These are phyloP conservation scores for Vicia villosa DNA, from an alignment of 306 rosid species.

Conservation along the genomic window DNA sequence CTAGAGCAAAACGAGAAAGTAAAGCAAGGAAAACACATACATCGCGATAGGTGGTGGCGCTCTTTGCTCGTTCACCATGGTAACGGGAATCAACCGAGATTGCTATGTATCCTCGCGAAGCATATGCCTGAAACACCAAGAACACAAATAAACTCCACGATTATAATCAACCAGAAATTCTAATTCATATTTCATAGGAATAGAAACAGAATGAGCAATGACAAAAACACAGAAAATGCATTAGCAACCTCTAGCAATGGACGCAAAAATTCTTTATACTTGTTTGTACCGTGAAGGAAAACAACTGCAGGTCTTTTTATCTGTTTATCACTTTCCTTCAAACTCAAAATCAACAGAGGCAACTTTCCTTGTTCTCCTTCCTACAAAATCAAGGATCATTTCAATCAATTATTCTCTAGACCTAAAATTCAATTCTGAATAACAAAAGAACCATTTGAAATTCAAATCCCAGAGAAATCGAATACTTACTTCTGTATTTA, in stretches of 20 bases:
- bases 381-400: conserved; percentile 38
- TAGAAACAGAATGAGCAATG: background rate
- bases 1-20: background rate
- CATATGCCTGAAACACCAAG: conserved; percentile 66
- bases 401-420: conserved; percentile 4
- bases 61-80: conserved; percentile 94
- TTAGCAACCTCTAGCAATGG: conserved; percentile 77
- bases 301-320: conserved; percentile 76
- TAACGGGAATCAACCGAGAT: conserved; percentile 85
- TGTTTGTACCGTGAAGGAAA: conserved; percentile 68
- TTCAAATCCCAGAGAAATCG: background rate
- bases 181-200: background rate
- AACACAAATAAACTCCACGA: conserved; percentile 6
- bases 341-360: conserved; percentile 72
- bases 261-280: conserved; percentile 69
- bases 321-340: conserved; percentile 53
- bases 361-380: conserved; percentile 90
- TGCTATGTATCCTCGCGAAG: conserved; percentile 86
- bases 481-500: conserved; percentile 76
- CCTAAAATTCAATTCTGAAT: conserved; percentile 15
- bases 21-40: conserved; percentile 46
- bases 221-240: background rate
- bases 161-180: background rate
- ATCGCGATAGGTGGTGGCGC: conserved; percentile 57
- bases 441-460: background rate